Evolutionary conservation across 2,329 filamentous ascomycete species (phyloP), one percentile per base, ranked within the genome.

Genomic region (Clonostachys rosea): DNA sequence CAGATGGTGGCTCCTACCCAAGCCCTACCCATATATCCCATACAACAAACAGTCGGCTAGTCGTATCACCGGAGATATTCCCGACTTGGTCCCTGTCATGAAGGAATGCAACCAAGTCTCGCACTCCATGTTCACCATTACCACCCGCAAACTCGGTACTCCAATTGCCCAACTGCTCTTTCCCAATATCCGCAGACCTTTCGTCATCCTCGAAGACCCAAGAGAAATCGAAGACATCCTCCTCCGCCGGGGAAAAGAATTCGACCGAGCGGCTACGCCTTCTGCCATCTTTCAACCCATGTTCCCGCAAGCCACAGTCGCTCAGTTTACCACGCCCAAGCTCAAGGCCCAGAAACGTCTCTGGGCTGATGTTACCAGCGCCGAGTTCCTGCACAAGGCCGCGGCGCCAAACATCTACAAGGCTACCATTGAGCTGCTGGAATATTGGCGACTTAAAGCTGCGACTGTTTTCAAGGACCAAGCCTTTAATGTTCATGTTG

Each of bases 111-210:
- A 61, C 30, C 14, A n/a, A 39, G 56, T 58, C 30, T 49, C 52
- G 34, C 48, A 49, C 18, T 39, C 17, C 11, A n/a, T n/a, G 36
- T 39, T 18, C 59, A 61, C 50, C 42, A 50, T 3, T 39, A 18
- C 36, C 14, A 18, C 36, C 14, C 24, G 24, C 24, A 18, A 39
- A 39, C 36, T 39, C 36, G 36, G 36, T n/a, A 47, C 60, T 1
- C 59, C 62, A 3, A 49, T 69, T 11, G 50, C 59, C 4, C 67
- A 70, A 40, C 45, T 66, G 42, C 69, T 68, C 45, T 46, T 65
- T 12, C 49, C 54, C 30, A 65, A 65, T 1, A 57, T 67, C 18
- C 48, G 51, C 16, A 56, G 54, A 44, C 64, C 66, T 3, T 53
- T 50, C 7, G 51, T 69, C 8, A 52, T 68, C 11, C 47, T 69